Conservation (phyloP, 2,329 filamentous ascomycete species). For the Tolypocladium tundrense region DNA sequence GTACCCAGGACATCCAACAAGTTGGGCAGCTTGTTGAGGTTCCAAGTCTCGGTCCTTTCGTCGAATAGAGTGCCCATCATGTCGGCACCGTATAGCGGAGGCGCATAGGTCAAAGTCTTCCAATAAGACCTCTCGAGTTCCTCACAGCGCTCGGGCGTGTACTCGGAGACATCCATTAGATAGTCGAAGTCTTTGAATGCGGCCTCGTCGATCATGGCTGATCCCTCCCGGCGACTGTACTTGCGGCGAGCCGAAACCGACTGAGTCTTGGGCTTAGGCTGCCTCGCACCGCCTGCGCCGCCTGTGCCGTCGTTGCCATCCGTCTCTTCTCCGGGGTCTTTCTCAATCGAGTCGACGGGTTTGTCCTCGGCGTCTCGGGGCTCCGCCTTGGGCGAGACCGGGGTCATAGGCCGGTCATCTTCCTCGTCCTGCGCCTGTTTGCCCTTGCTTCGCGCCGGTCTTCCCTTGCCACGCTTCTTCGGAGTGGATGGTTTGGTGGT, state of each 20-base stretch:
- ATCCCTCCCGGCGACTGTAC: slow-evolving; percentile 69
- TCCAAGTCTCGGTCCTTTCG: slow-evolving; percentile 77
- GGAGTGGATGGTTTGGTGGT: slow-evolving; percentile 19
- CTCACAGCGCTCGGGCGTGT: slow-evolving; percentile 81
- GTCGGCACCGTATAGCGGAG: slow-evolving; percentile 91
- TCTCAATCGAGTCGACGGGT: slow-evolving; percentile 38
- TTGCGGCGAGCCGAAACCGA: slow-evolving; percentile 82
- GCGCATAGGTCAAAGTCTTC: slow-evolving; percentile 93
- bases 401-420: slow-evolving; percentile 48
- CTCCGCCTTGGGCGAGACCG: slow-evolving; percentile 41
- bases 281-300: slow-evolving; percentile 34
- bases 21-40: slow-evolving; percentile 89
- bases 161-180: slow-evolving; percentile 77
- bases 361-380: slow-evolving; percentile 17
- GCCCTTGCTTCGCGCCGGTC: slow-evolving; percentile 25
- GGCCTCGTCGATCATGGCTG: slow-evolving; percentile 75
- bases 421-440: slow-evolving; percentile 28
- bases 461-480: slow-evolving; percentile 30
- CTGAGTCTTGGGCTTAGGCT: slow-evolving; percentile 50
- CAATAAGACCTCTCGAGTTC: slow-evolving; percentile 93
- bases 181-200: slow-evolving; percentile 91
- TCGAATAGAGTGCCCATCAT: slow-evolving; percentile 93
- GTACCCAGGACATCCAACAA: slow-evolving; percentile 87
- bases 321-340: slow-evolving; percentile 33
- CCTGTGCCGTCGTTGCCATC: slow-evolving; percentile 42